Evolutionary conservation across 768 basidiomycete species (phyloP).

Genomic region (Serendipita sp.): DNA sequence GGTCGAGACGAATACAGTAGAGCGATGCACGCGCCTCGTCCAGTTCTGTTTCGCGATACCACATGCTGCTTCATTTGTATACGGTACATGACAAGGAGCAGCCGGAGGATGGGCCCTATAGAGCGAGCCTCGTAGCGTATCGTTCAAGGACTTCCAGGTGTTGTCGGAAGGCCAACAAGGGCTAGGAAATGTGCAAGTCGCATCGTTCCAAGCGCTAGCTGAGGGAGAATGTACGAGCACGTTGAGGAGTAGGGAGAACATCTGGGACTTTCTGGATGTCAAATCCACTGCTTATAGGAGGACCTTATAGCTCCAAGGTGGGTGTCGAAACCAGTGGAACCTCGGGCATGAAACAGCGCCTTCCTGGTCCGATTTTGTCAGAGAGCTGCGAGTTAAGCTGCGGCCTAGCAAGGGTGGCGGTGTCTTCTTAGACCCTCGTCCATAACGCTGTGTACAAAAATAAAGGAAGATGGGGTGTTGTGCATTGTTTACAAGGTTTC

Average conservation of each 20-base stretch:
- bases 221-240: not conserved
- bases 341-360: too few species aligned
- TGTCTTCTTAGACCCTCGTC: too few species aligned
- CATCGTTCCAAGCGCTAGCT: not conserved
- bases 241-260: not conserved
- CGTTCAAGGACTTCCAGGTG: not conserved
- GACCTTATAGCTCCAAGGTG: too few species aligned
- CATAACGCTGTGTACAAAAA: too few species aligned
- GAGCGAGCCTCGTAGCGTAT: not conserved
- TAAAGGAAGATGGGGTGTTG: too few species aligned
- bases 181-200: not conserved
- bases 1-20: not conserved
- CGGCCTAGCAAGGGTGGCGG: too few species aligned
- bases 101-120: not conserved
- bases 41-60: not conserved
- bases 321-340: too few species aligned
- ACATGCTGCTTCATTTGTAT: not conserved
- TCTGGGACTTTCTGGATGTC: not conserved
- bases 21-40: not conserved
- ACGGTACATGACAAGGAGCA: not conserved
- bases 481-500: too few species aligned
- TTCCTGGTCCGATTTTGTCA: too few species aligned
- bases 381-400: too few species aligned
- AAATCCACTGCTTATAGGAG: too few species aligned
- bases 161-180: not conserved